Conservation (phyloP, 805 yeast genomes). For the Diddensiella transvaalensis region DNA sequence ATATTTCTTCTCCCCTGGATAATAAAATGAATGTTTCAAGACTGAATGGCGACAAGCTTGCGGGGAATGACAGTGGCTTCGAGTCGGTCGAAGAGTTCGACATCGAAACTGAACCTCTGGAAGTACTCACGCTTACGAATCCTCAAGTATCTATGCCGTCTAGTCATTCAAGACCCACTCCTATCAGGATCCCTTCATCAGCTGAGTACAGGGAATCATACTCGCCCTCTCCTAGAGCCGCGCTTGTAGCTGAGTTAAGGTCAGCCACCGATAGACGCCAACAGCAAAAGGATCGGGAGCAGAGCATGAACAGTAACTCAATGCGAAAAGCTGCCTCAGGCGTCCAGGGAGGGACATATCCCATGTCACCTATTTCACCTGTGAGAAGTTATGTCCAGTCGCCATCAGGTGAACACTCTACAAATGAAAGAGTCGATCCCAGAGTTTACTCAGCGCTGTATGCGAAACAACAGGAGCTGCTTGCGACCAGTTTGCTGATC, state of each 20-base stretch:
- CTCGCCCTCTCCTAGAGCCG: conserved; percentile 26
- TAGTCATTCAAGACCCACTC: conserved; percentile 13
- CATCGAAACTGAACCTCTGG: no score
- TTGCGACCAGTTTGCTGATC: conserved; percentile 31
- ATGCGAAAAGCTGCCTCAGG: conserved; percentile 6
- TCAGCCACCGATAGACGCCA: conserved; percentile 30
- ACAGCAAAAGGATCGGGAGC: conserved; percentile 11
- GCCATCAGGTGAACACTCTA: conserved; percentile 8
- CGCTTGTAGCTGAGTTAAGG: conserved; percentile 27
- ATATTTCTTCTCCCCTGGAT: no score
- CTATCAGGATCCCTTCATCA: conserved; percentile 17
- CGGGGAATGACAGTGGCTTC: no score
- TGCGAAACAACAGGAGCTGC: conserved; percentile 34
- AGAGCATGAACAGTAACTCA: conserved; percentile 2
- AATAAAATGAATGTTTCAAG: no score
- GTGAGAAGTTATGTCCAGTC: conserved; percentile 4
- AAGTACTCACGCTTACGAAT: no score
- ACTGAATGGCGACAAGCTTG: no score
- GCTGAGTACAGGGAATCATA: conserved; percentile 13
- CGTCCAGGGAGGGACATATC: conserved; percentile 1
- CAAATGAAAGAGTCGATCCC: conserved; percentile 3
- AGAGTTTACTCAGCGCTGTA: conserved; percentile 31
- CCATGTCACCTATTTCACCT: conserved; percentile 2
- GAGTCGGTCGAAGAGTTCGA: no score
- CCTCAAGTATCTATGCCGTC: conserved; percentile 4